Evolutionary conservation across 805 yeast species (phyloP).

Genomic region (Saccharomycopsis fibuligera): DNA sequence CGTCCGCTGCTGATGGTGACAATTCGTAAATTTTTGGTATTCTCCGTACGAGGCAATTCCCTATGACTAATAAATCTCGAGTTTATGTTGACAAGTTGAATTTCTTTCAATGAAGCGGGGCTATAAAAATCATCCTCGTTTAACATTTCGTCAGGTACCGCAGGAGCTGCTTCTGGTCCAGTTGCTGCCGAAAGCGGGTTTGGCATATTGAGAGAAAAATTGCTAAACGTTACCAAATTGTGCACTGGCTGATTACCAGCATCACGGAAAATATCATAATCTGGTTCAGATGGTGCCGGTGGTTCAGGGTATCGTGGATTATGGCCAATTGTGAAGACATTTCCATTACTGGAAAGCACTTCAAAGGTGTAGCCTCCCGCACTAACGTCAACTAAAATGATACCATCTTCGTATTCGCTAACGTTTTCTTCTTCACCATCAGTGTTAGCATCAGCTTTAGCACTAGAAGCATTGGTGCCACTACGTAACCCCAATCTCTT

Average conservation of each 20-base stretch:
- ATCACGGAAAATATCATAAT: constrained; percentile 22
- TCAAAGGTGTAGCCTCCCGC: constrained; percentile 65
- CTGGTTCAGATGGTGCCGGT: constrained; percentile 36
- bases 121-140: constrained; percentile 6
- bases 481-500: too few relatives aligned
- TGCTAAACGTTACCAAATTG: too few relatives aligned
- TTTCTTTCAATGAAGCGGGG: not conserved
- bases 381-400: constrained; percentile 34
- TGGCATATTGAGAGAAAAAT: too few relatives aligned
- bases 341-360: constrained; percentile 49
- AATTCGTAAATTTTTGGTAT: constrained; percentile 29
- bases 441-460: not conserved
- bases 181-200: too few relatives aligned
- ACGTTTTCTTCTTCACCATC: not conserved
- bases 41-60: constrained; percentile 5
- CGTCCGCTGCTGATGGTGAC: constrained; percentile 56
- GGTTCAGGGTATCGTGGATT: constrained; percentile 34
- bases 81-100: not conserved
- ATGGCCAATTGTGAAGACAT: constrained; percentile 49
- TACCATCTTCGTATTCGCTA: not conserved
- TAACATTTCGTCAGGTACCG: constrained; percentile 15
- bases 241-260: not conserved
- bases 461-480: not conserved
- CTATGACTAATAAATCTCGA: not conserved
- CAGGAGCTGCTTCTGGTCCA: not conserved